phyloP scores from a whole-genome alignment of 305 asterid genomes.

The Fraxinus albicans region DNA sequence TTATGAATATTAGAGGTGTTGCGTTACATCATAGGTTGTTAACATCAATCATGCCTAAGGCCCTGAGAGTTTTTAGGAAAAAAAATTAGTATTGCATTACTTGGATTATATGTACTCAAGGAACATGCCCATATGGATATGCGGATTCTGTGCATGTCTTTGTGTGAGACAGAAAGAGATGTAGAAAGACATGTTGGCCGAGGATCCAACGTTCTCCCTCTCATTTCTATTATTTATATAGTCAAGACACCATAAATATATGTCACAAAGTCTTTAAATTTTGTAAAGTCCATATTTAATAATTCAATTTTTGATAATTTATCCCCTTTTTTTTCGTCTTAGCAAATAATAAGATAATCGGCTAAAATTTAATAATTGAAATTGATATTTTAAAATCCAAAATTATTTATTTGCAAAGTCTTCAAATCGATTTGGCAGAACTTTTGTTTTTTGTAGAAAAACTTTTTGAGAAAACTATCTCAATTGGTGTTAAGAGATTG shows the following conservation, averaged over 20 bases:
- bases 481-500: not conserved
- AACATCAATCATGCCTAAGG: not conserved
- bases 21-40: not conserved
- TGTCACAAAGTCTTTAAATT: not conserved
- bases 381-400: not conserved
- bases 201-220: not conserved
- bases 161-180: not conserved
- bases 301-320: not conserved
- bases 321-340: no score
- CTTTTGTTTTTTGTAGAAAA: not conserved
- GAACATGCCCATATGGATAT: not conserved
- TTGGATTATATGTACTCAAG: not conserved
- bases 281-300: not conserved
- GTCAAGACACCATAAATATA: not conserved
- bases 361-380: not conserved
- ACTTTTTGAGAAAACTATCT: not conserved
- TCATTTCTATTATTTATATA: not conserved
- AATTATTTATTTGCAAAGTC: not conserved
- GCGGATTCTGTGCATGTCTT: not conserved
- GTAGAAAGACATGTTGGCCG: not conserved
- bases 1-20: not conserved
- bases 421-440: not conserved
- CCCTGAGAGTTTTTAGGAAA: not conserved
- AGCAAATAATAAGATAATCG: not conserved
- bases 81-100: no score